Conservation (phyloP, 2,329 filamentous ascomycete species). For the Monilinia fructicola region DNA sequence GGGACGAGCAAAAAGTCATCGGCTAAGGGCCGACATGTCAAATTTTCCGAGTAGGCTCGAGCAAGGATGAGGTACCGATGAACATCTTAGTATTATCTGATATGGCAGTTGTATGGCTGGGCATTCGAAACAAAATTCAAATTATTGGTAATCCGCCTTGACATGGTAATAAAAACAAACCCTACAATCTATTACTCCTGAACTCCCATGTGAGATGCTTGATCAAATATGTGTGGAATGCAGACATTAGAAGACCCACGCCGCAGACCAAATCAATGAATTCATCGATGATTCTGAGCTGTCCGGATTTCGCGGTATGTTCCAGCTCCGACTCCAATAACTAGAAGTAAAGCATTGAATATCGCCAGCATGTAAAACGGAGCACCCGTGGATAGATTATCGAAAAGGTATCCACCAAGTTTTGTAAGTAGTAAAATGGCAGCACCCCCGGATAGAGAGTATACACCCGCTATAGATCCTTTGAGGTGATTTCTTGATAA, state of each 20-base stretch:
- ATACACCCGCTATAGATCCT: constrained; percentile 91
- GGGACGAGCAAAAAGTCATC: neutral
- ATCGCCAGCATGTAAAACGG: constrained; percentile 93
- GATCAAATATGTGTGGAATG: neutral
- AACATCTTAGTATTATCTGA: neutral
- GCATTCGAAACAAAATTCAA: neutral
- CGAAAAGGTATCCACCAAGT: constrained; percentile 82
- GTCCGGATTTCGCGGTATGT: constrained; percentile 35
- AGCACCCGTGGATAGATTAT: constrained; percentile 67
- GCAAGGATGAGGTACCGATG: neutral
- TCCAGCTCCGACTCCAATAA: constrained; percentile 43
- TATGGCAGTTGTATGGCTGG: neutral
- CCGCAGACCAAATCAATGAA: neutral
- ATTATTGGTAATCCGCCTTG: neutral
- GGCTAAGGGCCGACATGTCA: constrained; percentile 5
- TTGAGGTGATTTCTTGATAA: constrained; percentile 58
- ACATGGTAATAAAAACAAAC: neutral
- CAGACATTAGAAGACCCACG: neutral
- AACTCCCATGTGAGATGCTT: neutral
- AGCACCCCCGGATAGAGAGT: constrained; percentile 84
- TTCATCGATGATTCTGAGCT: constrained; percentile 21
- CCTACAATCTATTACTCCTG: neutral
- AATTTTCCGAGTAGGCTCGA: neutral
- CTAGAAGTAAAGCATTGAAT: constrained; percentile 75
- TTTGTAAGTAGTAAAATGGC: constrained; percentile 93